Evolutionary conservation across 2,329 filamentous ascomycete genomes (phyloP).

Genomic region (Capronia americana): DNA sequence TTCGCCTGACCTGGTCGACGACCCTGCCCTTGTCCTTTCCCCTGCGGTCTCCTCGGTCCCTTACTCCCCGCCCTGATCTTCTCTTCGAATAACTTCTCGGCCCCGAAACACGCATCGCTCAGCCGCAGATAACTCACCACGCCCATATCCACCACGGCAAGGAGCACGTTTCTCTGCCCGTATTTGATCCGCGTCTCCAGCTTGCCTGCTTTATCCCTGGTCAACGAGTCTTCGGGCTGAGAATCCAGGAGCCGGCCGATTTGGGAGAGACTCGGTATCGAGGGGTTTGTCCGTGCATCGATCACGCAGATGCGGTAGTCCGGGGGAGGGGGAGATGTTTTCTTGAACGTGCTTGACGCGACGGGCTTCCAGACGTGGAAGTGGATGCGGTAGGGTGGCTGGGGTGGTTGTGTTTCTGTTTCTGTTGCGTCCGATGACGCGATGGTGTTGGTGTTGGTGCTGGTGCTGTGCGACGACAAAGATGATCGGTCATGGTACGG

Average conservation of each 20-base stretch:
- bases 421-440: slow-evolving; percentile 34
- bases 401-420: slow-evolving; percentile 22
- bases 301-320: slow-evolving; percentile 87
- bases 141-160: slow-evolving; percentile 89
- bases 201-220: slow-evolving; percentile 51
- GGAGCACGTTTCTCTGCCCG: slow-evolving; percentile 79
- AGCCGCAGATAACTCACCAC: slow-evolving; percentile 86
- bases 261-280: slow-evolving; percentile 75
- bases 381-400: slow-evolving; percentile 70
- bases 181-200: slow-evolving; percentile 82
- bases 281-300: slow-evolving; percentile 70
- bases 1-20: slow-evolving; percentile 2
- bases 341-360: slow-evolving; percentile 68
- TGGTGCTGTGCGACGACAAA: slow-evolving; percentile 43
- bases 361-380: slow-evolving; percentile 83
- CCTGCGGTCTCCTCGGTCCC: slow-evolving; percentile 34
- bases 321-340: slow-evolving; percentile 76
- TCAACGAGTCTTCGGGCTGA: slow-evolving; percentile 71
- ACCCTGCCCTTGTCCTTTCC: slow-evolving; percentile 1
- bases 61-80: slow-evolving; percentile 43
- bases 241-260: slow-evolving; percentile 74
- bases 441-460: no score
- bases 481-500: slow-evolving; percentile 69
- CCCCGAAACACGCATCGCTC: slow-evolving; percentile 78
- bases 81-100: slow-evolving; percentile 68